These are phyloP conservation scores for Neurospora sp. DNA, from an alignment of 495 filamentous ascomycete species.

Conservation along the genomic window DNA sequence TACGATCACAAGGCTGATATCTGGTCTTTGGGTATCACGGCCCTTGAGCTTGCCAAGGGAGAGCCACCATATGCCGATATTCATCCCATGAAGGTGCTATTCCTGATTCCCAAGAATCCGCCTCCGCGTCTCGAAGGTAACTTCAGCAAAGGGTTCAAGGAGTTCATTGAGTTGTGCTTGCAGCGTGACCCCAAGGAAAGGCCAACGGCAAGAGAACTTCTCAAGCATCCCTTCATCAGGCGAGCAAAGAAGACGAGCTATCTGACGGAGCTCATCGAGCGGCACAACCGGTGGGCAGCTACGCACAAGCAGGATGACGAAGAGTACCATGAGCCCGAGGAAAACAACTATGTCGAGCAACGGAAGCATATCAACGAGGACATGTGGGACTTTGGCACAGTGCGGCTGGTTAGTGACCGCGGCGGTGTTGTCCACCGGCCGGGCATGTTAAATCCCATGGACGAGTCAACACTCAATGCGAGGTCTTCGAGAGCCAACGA, in stretches of 20 bases:
- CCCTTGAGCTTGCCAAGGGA: constrained; percentile 83
- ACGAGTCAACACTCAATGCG: constrained; percentile 61
- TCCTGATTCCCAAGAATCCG: constrained; percentile 91
- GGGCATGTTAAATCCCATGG: constrained; percentile 56
- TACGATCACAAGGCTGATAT: constrained; percentile 99
- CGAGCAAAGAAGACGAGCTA: constrained; percentile 84
- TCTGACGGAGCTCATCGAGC: constrained; percentile 86
- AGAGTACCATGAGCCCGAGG: constrained; percentile 16
- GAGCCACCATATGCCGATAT: constrained; percentile 95
- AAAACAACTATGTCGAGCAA: constrained; percentile 26
- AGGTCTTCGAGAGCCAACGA: constrained; percentile 39
- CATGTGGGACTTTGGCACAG: constrained; percentile 94
- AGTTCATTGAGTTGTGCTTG: constrained; percentile 82
- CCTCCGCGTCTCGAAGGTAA: constrained; percentile 74
- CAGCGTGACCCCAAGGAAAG: constrained; percentile 80
- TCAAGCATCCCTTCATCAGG: constrained; percentile 83
- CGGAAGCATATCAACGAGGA: constrained; percentile 52
- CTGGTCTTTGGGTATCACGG: constrained; percentile 97
- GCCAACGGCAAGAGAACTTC: constrained; percentile 75
- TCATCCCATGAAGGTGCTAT: constrained; percentile 97
- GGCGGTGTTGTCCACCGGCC: constrained; percentile 34
- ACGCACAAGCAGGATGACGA: constrained; percentile 58
- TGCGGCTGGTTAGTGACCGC: constrained; percentile 57
- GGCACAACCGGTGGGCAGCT: constrained; percentile 75
- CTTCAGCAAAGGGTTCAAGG: constrained; percentile 85